These are phyloP conservation scores for Phytophthora meadii DNA, from an alignment of 352 stramenopile species.

Conservation along the genomic window DNA sequence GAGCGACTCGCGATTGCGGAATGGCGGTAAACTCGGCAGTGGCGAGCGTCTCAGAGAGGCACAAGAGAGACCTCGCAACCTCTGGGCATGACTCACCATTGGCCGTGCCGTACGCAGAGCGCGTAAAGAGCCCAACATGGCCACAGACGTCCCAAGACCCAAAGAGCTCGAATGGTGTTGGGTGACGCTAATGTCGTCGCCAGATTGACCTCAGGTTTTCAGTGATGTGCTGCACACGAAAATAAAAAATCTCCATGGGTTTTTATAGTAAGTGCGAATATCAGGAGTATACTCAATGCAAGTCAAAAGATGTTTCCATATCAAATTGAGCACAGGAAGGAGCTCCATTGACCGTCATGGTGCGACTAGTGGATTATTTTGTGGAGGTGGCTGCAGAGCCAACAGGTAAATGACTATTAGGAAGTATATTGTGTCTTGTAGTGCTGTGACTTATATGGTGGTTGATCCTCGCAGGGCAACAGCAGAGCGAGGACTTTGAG, in stretches of 20 bases:
- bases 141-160: neutral
- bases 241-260: no score
- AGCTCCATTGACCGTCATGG: neutral
- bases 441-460: no score
- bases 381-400: conserved; percentile 69
- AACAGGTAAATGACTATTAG: conserved; percentile 10
- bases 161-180: conserved; percentile 18
- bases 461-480: neutral
- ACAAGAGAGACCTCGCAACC: conserved; percentile 11
- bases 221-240: conserved; percentile 6
- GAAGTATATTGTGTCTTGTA: no score
- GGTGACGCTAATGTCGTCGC: conserved; percentile 1
- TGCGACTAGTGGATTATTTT: conserved; percentile 80
- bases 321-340: neutral
- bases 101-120: conserved; percentile 18
- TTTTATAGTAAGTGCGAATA: conserved; percentile 1
- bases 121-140: conserved; percentile 38
- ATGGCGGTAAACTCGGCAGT: conserved; percentile 8
- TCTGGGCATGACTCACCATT: conserved; percentile 10
- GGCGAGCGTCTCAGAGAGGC: conserved; percentile 10
- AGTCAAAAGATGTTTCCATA: neutral
- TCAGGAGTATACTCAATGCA: neutral
- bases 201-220: conserved; percentile 5
- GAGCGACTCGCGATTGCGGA: conserved; percentile 10
- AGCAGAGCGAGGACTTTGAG: conserved; percentile 48